Evolutionary conservation across 1,139 yeast species (phyloP).

Genomic region (Nakaseomyces uthaithaninus): DNA sequence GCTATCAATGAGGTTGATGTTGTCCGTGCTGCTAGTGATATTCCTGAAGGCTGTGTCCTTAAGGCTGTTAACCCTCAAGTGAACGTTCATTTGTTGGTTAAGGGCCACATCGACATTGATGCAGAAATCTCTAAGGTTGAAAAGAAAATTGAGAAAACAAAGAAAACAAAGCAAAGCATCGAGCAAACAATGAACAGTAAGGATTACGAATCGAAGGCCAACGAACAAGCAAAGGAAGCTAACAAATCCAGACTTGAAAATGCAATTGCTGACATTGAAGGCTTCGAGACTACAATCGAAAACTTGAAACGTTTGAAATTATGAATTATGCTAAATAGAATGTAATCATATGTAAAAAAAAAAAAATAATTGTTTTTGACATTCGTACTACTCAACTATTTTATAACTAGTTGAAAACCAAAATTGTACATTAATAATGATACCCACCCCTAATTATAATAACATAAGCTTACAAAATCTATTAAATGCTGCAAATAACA

Average conservation of each 20-base stretch:
- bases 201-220: constrained; percentile 84
- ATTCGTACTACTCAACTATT: no score
- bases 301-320: constrained; percentile 37
- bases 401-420: no score
- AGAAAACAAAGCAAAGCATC: constrained; percentile 41
- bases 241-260: constrained; percentile 64
- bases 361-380: no score
- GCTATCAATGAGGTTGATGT: constrained; percentile 70
- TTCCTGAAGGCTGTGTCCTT: constrained; percentile 87
- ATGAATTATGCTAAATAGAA: constrained; percentile 6
- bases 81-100: constrained; percentile 82
- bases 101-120: constrained; percentile 90
- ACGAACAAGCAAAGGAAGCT: constrained; percentile 68
- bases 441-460: no score
- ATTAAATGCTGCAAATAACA: not conserved
- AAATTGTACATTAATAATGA: no score
- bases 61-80: constrained; percentile 72
- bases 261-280: constrained; percentile 76
- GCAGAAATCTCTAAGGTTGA: constrained; percentile 78
- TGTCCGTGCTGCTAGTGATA: constrained; percentile 44
- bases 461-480: no score
- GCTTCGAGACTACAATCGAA: constrained; percentile 68
- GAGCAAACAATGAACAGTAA: constrained; percentile 59
- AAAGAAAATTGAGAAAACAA: constrained; percentile 58
- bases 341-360: constrained; percentile 13